Evolutionary conservation across 495 filamentous ascomycete genomes (phyloP).

Genomic region (Aspergillus carlsbadensis): DNA sequence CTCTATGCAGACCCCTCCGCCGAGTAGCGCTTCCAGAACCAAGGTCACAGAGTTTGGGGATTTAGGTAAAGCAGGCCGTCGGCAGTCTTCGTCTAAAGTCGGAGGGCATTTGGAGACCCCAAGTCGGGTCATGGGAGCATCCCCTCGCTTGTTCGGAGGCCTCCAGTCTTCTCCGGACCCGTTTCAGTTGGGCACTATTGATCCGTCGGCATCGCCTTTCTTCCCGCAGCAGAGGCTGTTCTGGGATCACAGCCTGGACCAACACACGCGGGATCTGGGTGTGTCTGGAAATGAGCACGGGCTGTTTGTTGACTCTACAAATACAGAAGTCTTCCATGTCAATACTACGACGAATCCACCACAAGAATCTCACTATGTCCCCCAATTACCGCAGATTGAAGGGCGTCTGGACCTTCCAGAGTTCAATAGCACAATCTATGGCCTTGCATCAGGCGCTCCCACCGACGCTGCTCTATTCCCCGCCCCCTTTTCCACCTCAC

Average conservation of each 20-base stretch:
- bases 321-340: conserved; percentile 13
- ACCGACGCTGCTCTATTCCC: conserved; percentile 45
- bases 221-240: conserved; percentile 67
- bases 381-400: conserved; percentile 42
- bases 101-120: conserved; percentile 40
- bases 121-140: conserved; percentile 42
- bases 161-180: conserved; percentile 63
- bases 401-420: conserved; percentile 41
- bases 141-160: conserved; percentile 50
- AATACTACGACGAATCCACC: conserved; percentile 8
- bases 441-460: conserved; percentile 30
- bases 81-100: conserved; percentile 23
- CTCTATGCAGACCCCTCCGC: conserved; percentile 67
- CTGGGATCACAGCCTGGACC: conserved; percentile 64
- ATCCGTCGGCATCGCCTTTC: conserved; percentile 66
- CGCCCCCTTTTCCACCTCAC: conserved; percentile 48
- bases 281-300: conserved; percentile 11
- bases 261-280: conserved; percentile 23
- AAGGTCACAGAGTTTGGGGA: conserved; percentile 40
- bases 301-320: conserved; percentile 12
- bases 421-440: conserved; percentile 31
- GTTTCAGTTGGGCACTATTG: conserved; percentile 68
- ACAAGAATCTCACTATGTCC: conserved; percentile 29
- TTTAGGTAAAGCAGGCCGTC: conserved; percentile 22
- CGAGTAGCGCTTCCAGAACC: conserved; percentile 56